Percentiles rank a stretch among this genome's conserved stretches.
Conservation (phyloP, 768 basidiomycete genomes). For the Coprinopsis sp. region DNA sequence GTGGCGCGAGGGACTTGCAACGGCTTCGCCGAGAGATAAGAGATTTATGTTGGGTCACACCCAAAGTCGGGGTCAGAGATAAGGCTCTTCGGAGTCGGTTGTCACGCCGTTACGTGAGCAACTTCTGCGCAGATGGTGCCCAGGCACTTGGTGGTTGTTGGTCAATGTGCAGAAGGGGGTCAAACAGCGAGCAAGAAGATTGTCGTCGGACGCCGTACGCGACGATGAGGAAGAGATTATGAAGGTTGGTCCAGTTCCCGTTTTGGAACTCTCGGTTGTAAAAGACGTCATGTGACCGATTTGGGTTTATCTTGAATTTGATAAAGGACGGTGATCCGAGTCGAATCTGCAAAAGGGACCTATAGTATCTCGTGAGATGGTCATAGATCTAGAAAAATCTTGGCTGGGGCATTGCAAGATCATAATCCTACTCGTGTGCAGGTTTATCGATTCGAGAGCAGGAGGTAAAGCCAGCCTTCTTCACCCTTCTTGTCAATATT, state of each 20-base stretch:
- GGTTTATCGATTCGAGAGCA: no score
- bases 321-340: no score
- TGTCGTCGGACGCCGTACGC: neutral
- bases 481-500: no score
- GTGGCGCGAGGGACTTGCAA: no score
- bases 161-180: neutral
- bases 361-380: no score
- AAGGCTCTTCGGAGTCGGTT: neutral
- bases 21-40: conserved; percentile 22
- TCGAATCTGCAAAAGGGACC: no score
- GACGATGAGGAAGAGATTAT: neutral
- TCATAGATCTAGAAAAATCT: no score
- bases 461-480: no score
- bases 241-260: neutral
- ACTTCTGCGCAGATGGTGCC: neutral
- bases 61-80: neutral
- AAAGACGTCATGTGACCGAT: neutral
- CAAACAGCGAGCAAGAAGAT: no score
- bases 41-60: neutral
- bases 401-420: no score
- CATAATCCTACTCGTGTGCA: no score
- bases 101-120: neutral
- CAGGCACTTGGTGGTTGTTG: neutral
- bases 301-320: no score
- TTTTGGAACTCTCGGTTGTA: neutral